Evolutionary conservation across 2,329 filamentous ascomycete species (phyloP).

Genomic region (Epichloe uncinata): DNA sequence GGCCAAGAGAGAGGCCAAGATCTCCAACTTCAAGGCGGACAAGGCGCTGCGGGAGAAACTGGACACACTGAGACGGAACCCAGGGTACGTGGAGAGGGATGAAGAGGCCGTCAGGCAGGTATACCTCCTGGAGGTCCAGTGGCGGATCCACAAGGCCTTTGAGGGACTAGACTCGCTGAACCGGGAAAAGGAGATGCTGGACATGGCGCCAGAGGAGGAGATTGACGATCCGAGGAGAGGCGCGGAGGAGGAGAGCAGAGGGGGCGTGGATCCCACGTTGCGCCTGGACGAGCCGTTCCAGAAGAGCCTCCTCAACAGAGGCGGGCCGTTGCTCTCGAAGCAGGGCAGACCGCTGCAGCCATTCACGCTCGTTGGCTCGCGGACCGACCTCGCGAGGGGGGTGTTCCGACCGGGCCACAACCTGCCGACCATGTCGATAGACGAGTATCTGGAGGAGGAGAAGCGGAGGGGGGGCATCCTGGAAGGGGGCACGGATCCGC

Average conservation of each 20-base stretch:
- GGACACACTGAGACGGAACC: constrained; percentile 38
- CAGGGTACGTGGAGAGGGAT: constrained; percentile 49
- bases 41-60: constrained; percentile 74
- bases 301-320: constrained; percentile 30
- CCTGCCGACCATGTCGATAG: constrained; percentile 92
- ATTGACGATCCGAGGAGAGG: constrained; percentile 25
- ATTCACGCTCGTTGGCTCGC: constrained; percentile 70
- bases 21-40: constrained; percentile 71
- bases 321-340: constrained; percentile 61
- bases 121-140: constrained; percentile 61
- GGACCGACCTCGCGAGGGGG: constrained; percentile 64
- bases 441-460: constrained; percentile 95
- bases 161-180: constrained; percentile 77
- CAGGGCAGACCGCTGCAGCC: constrained; percentile 79
- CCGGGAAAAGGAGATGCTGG: constrained; percentile 72
- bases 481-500: constrained; percentile 71
- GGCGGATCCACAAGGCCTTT: constrained; percentile 68
- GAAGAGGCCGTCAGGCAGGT: constrained; percentile 73
- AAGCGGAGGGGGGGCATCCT: constrained; percentile 73
- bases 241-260: constrained; percentile 17
- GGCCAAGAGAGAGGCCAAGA: constrained; percentile 68
- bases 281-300: constrained; percentile 55
- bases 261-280: constrained; percentile 39
- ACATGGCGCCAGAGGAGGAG: constrained; percentile 48
- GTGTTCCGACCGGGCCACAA: constrained; percentile 90